Base-by-base conservation (phyloP, 2,329 filamentous ascomycete species). In the Cercospora beticola region DNA sequence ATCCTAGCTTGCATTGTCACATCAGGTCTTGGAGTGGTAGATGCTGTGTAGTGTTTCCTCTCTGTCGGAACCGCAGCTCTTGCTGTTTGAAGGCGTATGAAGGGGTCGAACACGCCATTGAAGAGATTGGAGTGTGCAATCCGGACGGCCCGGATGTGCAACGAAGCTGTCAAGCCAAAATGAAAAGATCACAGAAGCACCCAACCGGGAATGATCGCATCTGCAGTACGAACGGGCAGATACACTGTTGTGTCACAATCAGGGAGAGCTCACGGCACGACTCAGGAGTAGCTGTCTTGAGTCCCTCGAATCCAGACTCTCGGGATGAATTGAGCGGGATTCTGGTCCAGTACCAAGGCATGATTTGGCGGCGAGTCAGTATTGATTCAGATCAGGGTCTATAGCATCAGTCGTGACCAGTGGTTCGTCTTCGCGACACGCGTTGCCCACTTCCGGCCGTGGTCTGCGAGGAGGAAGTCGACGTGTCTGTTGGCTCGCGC, bases 151-250 rank as follows among this genome's bases (percentile, higher is more conserved):
- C 49, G 49, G 16, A 56, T 23, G 49, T 56, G 49, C 18, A 36
- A 59, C 56, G 56, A 31, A 59, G 56, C 28, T 59, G 56, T 59
- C 56, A 59, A 18, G 56, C n/a, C 56, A 30, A 21, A 26, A 33
- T 30, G 12, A 33, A 58, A 58, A 14, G n/a, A 18, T 6, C 26
- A 33, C 56, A 58, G 28, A 58, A 26, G 26, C 54, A 30, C 54
- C 23, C 23, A 31, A 33, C 30, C 26, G 56, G 16, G 56, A 21
- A 21, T 58, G 18, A 33, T 33, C 30, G 26, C 56, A 54, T 54
- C 49, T 54, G 49, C 49, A 54, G 21, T 23, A 49, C 21, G 46
- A 49, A 49, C 46, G 46, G 21, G 46, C 21, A 23, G 49, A 54
- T 26, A 26, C 9, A 30, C 21, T 56, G 49, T 28, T 28, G 49